phyloP scores from a whole-genome alignment of 1,284 basidiomycete genomes.

The Microbotryum silenes-acaulis region DNA sequence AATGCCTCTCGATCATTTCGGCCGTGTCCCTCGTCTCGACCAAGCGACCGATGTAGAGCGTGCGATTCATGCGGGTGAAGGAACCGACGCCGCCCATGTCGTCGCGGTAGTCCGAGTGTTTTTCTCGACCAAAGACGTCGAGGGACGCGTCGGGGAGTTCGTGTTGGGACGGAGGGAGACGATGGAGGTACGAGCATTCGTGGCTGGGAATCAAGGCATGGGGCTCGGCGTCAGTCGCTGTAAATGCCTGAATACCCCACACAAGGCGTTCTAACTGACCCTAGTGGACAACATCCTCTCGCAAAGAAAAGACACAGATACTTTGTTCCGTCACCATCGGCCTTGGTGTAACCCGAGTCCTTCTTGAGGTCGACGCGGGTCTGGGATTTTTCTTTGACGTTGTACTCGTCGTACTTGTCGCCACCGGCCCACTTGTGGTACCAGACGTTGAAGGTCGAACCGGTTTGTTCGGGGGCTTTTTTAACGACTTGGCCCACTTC shows the following conservation, averaged over 20 bases:
- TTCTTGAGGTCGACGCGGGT: conserved; percentile 80
- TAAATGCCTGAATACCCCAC: no score
- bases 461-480: conserved; percentile 77
- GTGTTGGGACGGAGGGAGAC: conserved; percentile 62
- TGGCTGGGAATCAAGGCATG: conserved; percentile 45
- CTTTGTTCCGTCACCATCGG: conserved; percentile 79
- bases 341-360: conserved; percentile 87
- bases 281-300: conserved; percentile 93
- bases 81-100: conserved; percentile 99
- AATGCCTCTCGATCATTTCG: conserved; percentile 81
- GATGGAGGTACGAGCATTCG: conserved; percentile 93
- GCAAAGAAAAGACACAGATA: conserved; percentile 95
- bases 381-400: conserved; percentile 82
- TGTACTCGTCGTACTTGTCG: conserved; percentile 85
- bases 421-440: conserved; percentile 95
- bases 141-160: conserved; percentile 81
- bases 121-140: conserved; percentile 95
- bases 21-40: conserved; percentile 78
- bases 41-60: conserved; percentile 89
- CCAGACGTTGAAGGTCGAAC: conserved; percentile 74
- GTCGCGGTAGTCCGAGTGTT: conserved; percentile 93
- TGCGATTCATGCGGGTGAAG: conserved; percentile 87
- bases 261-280: conserved; percentile 42
- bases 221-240: background rate
- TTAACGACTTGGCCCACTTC: conserved; percentile 81